Conservation (phyloP, 495 filamentous ascomycete species). For the Podospora australis region DNA sequence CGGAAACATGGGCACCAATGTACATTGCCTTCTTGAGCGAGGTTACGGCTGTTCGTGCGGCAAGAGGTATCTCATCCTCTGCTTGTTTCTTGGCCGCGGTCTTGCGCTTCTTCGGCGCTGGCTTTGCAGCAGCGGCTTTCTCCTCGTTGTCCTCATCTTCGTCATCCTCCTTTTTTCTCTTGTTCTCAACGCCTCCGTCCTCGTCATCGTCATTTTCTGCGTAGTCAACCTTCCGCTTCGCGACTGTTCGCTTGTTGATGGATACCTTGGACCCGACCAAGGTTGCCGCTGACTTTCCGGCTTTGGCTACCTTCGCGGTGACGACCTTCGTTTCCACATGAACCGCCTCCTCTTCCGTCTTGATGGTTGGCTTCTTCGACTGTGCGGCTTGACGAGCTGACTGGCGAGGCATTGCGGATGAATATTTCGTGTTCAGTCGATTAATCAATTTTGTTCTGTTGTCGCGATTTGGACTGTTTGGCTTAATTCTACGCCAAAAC, state of each 20-base stretch:
- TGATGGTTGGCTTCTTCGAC: neutral
- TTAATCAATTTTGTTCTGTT: neutral
- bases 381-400: conserved; percentile 13
- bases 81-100: conserved; percentile 37
- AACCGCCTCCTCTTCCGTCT: neutral
- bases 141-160: conserved; percentile 18
- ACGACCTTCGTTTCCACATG: neutral
- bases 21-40: conserved; percentile 63
- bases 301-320: conserved; percentile 1
- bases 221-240: conserved; percentile 32
- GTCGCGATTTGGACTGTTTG: neutral
- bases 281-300: neutral
- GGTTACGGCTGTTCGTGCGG: conserved; percentile 53
- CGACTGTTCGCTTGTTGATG: conserved; percentile 10
- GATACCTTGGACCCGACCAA: conserved; percentile 7
- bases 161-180: conserved; percentile 21
- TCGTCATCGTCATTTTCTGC: conserved; percentile 22
- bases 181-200: conserved; percentile 8
- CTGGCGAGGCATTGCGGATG: conserved; percentile 4
- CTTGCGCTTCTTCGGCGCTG: conserved; percentile 41
- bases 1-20: conserved; percentile 87
- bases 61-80: conserved; percentile 56
- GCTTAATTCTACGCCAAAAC: too few relatives aligned
- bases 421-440: neutral
- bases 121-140: conserved; percentile 18